These are phyloP conservation scores for Stephania yunnanensis DNA, from an alignment of 164 flowering plant species.

Conservation along the genomic window DNA sequence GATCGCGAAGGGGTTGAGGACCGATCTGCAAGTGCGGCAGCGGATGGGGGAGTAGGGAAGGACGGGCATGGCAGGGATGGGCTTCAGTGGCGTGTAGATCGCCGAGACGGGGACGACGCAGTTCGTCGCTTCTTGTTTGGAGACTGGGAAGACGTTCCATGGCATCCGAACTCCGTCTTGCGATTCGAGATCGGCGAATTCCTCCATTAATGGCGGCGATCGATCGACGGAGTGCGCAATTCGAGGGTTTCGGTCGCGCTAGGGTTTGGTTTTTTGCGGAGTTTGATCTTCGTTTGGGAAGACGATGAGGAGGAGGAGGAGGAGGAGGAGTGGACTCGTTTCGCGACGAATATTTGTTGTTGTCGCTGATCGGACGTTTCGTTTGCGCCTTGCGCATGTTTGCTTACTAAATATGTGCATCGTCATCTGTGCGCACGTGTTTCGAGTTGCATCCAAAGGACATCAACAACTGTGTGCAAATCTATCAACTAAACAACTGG, in stretches of 20 bases:
- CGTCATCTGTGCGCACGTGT: too few species aligned
- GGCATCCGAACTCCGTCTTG: conserved; percentile 90
- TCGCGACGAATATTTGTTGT: too few species aligned
- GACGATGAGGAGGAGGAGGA: background rate
- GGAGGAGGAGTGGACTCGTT: background rate
- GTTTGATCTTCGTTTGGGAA: too few species aligned
- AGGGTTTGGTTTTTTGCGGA: too few species aligned
- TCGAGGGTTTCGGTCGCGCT: too few species aligned
- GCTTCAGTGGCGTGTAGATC: conserved; percentile 74
- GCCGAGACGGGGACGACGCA: conserved; percentile 75
- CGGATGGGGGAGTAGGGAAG: conserved; percentile 77
- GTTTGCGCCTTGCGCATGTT: too few species aligned
- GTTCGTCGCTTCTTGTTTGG: conserved; percentile 55
- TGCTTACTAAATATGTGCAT: too few species aligned
- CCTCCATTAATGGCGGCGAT: conserved; percentile 41
- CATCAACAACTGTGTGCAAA: too few species aligned
- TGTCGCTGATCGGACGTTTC: too few species aligned
- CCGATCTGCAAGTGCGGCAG: conserved; percentile 80
- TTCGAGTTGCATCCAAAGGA: too few species aligned
- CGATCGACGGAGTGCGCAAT: too few species aligned
- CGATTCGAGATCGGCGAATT: conserved; percentile 65
- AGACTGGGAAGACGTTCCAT: conserved; percentile 92
- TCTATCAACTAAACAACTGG: too few species aligned
- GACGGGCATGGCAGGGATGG: conserved; percentile 34
- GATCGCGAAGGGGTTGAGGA: conserved; percentile 76